A percentile compares a stretch with the other conserved stretches of the same genome.
phyloP scores from a whole-genome alignment of 768 basidiomycete genomes.

The Kwoniella europaea region DNA sequence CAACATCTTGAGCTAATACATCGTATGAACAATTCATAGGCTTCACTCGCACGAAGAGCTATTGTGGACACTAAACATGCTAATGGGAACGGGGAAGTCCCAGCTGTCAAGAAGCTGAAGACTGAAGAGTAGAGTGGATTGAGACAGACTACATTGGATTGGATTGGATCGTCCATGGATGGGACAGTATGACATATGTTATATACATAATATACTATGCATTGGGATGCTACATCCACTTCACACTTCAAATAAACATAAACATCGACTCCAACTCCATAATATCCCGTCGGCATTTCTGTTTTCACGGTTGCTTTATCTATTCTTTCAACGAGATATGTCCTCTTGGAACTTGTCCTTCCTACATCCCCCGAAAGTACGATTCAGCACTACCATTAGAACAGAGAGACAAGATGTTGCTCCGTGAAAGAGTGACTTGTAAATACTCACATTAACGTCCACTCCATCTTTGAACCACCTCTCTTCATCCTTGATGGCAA shows the following conservation, averaged over 20 bases:
- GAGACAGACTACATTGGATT: background rate
- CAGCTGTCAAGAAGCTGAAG: constrained; percentile 37
- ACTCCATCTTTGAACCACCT: constrained; percentile 64
- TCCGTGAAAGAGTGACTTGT: background rate
- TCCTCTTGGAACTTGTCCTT: constrained; percentile 23
- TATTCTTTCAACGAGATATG: constrained; percentile 20
- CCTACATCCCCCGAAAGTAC: background rate
- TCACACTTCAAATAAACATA: background rate
- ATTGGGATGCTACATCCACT: background rate
- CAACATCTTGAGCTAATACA: no score
- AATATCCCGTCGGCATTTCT: no score
- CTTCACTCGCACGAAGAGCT: constrained; percentile 40
- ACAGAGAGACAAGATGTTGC: background rate
- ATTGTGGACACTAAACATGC: constrained; percentile 32
- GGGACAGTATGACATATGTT: background rate
- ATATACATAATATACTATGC: constrained; percentile 1
- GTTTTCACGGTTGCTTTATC: background rate
- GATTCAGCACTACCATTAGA: background rate
- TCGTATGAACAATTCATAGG: constrained; percentile 21
- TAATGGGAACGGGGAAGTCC: constrained; percentile 35
- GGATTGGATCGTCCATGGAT: background rate
- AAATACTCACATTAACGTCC: constrained; percentile 39
- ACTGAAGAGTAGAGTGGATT: constrained; percentile 23
- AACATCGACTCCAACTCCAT: no score
- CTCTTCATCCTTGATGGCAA: constrained; percentile 62